Percentiles rank a stretch among this genome's conserved stretches.
Evolutionary conservation across 163 green algal species (phyloP).

Genomic region (Scenedesmus sp.): DNA sequence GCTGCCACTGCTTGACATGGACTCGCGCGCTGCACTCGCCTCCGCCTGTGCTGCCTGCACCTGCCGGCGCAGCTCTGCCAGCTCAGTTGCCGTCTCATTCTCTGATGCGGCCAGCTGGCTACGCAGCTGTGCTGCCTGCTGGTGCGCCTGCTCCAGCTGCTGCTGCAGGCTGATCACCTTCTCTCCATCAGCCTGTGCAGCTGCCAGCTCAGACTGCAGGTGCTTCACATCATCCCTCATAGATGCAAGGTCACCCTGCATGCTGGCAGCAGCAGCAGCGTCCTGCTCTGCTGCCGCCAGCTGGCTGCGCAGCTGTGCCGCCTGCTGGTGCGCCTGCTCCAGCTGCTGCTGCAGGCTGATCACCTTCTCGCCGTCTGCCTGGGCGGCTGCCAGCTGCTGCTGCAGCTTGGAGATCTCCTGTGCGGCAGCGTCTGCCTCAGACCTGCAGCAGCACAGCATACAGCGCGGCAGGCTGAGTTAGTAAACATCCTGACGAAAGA

Average conservation of each 20-base stretch:
- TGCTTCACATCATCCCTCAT: slow-evolving; percentile 23
- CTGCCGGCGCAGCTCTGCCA: background rate
- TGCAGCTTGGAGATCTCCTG: slow-evolving; percentile 9
- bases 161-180: slow-evolving; percentile 29
- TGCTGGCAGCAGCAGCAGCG: background rate
- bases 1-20: background rate
- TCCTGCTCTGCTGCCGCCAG: slow-evolving; percentile 32
- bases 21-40: background rate
- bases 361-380: background rate
- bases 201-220: slow-evolving; percentile 33
- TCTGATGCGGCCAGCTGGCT: slow-evolving; percentile 32
- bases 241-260: background rate
- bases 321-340: slow-evolving; percentile 5
- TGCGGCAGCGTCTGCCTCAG: slow-evolving; percentile 33
- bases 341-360: slow-evolving; percentile 11
- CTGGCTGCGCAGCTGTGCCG: slow-evolving; percentile 8
- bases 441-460: background rate
- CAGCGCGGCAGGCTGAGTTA: background rate
- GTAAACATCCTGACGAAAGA: background rate
- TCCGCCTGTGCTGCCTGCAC: background rate
- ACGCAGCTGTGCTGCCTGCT: background rate
- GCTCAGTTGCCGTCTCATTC: slow-evolving; percentile 18
- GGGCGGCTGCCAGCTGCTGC: slow-evolving; percentile 19
- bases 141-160: slow-evolving; percentile 32
- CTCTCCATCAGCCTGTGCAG: slow-evolving; percentile 28